Base-by-base conservation (phyloP, 2,329 filamentous ascomycete species). In the Aspergillus novofumigatus region DNA sequence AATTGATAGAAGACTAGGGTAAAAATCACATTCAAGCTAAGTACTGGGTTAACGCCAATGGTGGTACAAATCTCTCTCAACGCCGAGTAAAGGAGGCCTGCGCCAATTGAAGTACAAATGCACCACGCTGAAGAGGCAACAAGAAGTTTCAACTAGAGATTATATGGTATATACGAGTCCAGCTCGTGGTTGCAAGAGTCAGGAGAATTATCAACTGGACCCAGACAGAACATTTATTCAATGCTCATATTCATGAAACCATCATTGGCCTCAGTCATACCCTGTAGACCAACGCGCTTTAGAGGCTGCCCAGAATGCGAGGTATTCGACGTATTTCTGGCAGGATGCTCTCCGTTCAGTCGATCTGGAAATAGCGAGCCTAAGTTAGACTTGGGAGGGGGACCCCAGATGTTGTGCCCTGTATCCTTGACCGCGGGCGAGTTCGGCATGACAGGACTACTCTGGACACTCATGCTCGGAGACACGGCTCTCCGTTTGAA, bases 191-290 rank as follows among this genome's bases (percentile, higher is more conserved):
- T 17, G 38, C 52, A 26, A 32, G 5, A 25, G 14, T 11, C n/a
- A 11, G 20, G 29, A 20, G 23, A 23, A 8, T 25, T 51, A 14
- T 10, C 23, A 49, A 10, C 14, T 4, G 8, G 14, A n/a, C 20
- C n/a, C 49, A 41, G 35, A 9, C 14, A 6, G 7, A 23, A 10
- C 29, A 35, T 25, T 76, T 78, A 96, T 73, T 97, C 92, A 68
- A 97, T 96, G 73, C 90, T 96, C 90, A 97, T 94, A 67, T 93
- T 92, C 88, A 96, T 96, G 62, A 97, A 81, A 1, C 92, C 90
- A 72, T 97, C 93, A 70, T 91, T 91, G n/a, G 93, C 93, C 74
- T 97, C 93, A 20, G 85, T 89, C 92, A 97, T 97, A 1, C 92
- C 91, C 75, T 97, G 92, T 64, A 95, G 82, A 8, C 91, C 91